A percentile compares a stretch with the other conserved stretches of the same genome.
Evolutionary conservation across 805 yeast species (phyloP).

Genomic region (Wickerhamiella galacta): DNA sequence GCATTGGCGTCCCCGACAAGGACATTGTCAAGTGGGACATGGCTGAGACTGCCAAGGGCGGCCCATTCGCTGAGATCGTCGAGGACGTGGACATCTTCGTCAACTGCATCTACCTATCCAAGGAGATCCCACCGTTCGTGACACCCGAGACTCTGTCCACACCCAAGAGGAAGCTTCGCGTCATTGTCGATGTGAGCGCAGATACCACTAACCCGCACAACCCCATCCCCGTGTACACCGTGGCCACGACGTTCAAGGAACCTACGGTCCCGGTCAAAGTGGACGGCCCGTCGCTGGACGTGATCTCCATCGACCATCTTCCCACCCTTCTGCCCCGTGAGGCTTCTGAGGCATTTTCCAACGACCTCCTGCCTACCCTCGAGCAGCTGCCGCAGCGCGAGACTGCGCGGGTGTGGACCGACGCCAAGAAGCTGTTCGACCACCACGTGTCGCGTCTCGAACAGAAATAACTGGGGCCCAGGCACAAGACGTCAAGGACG

Average conservation of each 20-base stretch:
- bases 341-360: slow-evolving; percentile 80
- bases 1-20: slow-evolving; percentile 74
- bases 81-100: slow-evolving; percentile 69
- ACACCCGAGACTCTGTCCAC: slow-evolving; percentile 49
- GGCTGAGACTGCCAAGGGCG: slow-evolving; percentile 90
- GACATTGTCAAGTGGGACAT: slow-evolving; percentile 90
- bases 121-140: slow-evolving; percentile 87
- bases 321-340: slow-evolving; percentile 95
- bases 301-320: slow-evolving; percentile 87
- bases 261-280: slow-evolving; percentile 82
- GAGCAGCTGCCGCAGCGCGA: slow-evolving; percentile 69
- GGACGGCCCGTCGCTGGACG: slow-evolving; percentile 73
- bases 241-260: slow-evolving; percentile 77
- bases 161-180: slow-evolving; percentile 56
- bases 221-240: slow-evolving; percentile 85
- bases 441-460: slow-evolving; percentile 63
- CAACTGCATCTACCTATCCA: slow-evolving; percentile 88
- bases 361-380: slow-evolving; percentile 77
- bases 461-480: too few species aligned
- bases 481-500: too few species aligned
- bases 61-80: slow-evolving; percentile 89
- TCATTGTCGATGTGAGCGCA: slow-evolving; percentile 94
- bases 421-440: slow-evolving; percentile 69
- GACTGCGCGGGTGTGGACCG: slow-evolving; percentile 78
- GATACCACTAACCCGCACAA: slow-evolving; percentile 98